Percentiles rank a stretch among this genome's conserved stretches.
Conservation (phyloP, 345 rosid species). For the Gossypium rotundifolium region DNA sequence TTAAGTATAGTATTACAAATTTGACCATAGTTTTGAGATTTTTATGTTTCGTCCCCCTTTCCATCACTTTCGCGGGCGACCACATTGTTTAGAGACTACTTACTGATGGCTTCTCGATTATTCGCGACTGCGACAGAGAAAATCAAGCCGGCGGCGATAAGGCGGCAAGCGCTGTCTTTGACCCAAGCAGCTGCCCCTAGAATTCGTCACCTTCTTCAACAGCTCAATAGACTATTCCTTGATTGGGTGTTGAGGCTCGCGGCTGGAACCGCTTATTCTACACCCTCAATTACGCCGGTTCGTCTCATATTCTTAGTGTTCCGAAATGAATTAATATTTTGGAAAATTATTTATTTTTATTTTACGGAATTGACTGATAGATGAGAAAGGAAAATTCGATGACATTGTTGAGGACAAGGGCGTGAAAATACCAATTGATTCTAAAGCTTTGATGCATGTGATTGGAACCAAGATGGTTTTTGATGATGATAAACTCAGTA, state of each 20-base stretch:
- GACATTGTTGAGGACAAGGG: constrained; percentile 66
- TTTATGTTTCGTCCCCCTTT: neutral
- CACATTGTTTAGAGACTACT: neutral
- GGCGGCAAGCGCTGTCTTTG: constrained; percentile 41
- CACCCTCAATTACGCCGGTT: constrained; percentile 64
- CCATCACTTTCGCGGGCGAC: neutral
- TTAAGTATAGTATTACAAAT: too few species aligned
- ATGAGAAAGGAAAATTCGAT: constrained; percentile 58
- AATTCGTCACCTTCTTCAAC: constrained; percentile 43
- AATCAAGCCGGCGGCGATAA: neutral
- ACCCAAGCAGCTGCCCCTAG: constrained; percentile 53
- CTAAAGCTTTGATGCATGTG: constrained; percentile 66
- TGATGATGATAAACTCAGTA: constrained; percentile 67
- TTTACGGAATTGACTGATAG: constrained; percentile 14
- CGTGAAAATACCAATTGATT: constrained; percentile 58
- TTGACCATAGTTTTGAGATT: neutral
- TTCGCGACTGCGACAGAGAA: constrained; percentile 8
- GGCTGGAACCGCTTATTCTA: constrained; percentile 71
- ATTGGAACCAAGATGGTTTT: constrained; percentile 71
- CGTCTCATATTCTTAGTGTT: neutral
- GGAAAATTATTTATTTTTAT: neutral
- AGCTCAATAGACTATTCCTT: constrained; percentile 52
- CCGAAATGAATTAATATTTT: neutral
- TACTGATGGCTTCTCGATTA: constrained; percentile 11
- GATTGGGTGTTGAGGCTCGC: constrained; percentile 62